Base-by-base conservation (phyloP, 148 eudicot genomes). In the Cornus florida region DNA sequence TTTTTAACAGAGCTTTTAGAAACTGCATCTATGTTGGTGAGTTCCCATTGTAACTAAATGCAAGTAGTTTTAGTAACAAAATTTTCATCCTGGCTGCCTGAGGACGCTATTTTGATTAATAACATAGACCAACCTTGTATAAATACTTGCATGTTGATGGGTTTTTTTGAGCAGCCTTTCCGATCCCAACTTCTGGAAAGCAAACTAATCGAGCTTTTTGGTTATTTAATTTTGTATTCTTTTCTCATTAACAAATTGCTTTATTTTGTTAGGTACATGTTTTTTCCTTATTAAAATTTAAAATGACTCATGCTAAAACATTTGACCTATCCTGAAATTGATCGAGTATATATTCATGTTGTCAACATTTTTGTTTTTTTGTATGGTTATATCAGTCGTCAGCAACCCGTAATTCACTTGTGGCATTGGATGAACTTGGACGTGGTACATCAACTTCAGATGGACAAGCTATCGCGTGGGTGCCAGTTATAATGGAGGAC, bases 391-490 rank as follows among this genome's bases (percentile, higher is more conserved):
- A 76, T 77, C 88, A 97, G 99, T 88, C 92, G 38, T 90, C 88
- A 53, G 99, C 99, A 70, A 92, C 97, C 77, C 88, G 88, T 28
- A 81, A 86, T 84, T 97, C 99, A 67, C 91, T 97, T 79, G 99
- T 97, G 86, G 96, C 98, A 66, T 85, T 97, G 86, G 99, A 97
- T 89, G 99, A 97, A 80, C 98, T 97, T 82, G 99, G 99, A 80
- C 97, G 99, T 80, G 99, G 99, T 78, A 97, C 99, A 83, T 88
- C 99, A 75, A 97, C 99, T 72, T 97, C 99, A 77, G 99, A 97
- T 86, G 99, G 99, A 73, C 99, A 97, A 92, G 98, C 99, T 75
- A 94, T 97, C 78, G 99, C 99, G 99, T 97, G 89, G 79, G 98
- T 88, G 78, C 80, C 38, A 67, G 16, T 12, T 20, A 20, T 62